Base-by-base conservation (phyloP, 257 asterid species). In the Lantana camara region DNA sequence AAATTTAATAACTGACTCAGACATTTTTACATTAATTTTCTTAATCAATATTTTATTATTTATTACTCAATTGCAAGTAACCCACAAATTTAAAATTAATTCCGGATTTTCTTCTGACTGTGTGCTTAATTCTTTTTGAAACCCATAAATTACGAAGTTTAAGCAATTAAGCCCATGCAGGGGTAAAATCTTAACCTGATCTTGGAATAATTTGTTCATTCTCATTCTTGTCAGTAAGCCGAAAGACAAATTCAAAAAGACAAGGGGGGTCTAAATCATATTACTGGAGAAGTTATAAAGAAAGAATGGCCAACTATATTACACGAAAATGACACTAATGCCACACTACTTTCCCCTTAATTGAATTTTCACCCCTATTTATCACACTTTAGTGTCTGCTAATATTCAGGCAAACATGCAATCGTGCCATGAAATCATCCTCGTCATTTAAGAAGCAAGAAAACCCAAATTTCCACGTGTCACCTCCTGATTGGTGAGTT, bases 361-460 rank as follows among this genome's bases (percentile, higher is more conserved):
- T 8, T 29, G 11, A 44, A 37, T 4, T 1, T 0, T 6, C 9
- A 23, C 0, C 27, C 67, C 29, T 20, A 67, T 57, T 58, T n/a
- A 67, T 51, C 60, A 35, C 0, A 58, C 70, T 68, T 73, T 69
- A 52, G 3, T 83, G 90, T 80, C 82, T 70, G 57, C 59, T 67
- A 64, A 54, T 32, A 38, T 34, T 30, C 1, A 44, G 68, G 82
- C 81, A 80, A 5, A 14, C 23, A 22, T 53, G 60, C 70, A 52
- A 44, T 41, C 53, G n/a, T 57, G 63, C 67, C 80, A 72, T 68
- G 73, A 71, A 56, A 60, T 63, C 77, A 74, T 57, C 69, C 73
- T 72, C 66, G 50, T 62, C 21, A 68, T 45, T 40, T 47, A 40
- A 72, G 80, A 45, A 38, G 70, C 78, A 76, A 22, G 30, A 35